A percentile compares a stretch with the other conserved stretches of the same genome.
Conservation (phyloP, 2,329 filamentous ascomycete genomes). For the Trichoderma sp. region DNA sequence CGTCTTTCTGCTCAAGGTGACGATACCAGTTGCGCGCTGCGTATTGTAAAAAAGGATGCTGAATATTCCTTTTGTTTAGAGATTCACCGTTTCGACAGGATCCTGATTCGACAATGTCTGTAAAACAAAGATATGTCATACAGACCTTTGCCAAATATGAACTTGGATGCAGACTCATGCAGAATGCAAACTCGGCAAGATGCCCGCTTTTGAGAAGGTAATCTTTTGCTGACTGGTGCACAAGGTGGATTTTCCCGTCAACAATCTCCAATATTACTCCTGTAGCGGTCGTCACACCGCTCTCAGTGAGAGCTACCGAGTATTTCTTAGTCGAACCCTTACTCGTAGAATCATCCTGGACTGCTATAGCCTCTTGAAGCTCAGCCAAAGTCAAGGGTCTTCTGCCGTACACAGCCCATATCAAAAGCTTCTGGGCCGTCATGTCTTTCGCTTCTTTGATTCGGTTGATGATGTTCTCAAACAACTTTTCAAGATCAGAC, state of each 20-base stretch:
- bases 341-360: not conserved
- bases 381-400: not conserved
- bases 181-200: not conserved
- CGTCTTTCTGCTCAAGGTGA: not conserved
- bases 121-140: not conserved
- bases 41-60: not conserved
- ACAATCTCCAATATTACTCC: not conserved
- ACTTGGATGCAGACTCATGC: not conserved
- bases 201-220: not conserved
- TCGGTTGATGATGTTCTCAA: not conserved
- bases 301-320: not conserved
- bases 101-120: not conserved
- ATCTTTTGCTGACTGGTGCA: not conserved
- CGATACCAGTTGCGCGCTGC: constrained; percentile 2
- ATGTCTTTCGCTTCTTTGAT: not conserved
- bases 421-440: not conserved
- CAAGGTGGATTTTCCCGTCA: not conserved
- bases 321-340: not conserved
- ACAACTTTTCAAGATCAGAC: not conserved
- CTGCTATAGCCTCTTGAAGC: not conserved
- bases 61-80: not conserved
- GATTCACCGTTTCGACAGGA: not conserved
- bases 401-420: not conserved
- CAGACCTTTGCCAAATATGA: not conserved
- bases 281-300: not conserved